Percentiles rank a stretch among this genome's conserved stretches.
phyloP scores from a whole-genome alignment of 768 basidiomycete species.

The Tylopilus vinaceipallidus region DNA sequence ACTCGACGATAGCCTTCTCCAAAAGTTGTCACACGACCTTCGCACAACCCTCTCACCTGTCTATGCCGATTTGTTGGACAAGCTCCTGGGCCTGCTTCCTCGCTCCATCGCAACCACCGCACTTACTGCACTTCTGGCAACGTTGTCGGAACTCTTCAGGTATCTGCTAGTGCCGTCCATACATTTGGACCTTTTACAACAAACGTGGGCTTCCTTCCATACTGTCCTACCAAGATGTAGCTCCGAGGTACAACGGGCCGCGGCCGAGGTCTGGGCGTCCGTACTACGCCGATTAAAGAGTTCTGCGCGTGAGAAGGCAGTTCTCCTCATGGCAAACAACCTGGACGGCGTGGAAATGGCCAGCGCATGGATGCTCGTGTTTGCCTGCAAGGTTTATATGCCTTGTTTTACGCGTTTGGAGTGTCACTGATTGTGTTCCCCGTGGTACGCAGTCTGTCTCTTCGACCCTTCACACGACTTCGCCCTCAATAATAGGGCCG shows the following conservation, averaged over 20 bases:
- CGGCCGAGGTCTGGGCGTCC: constrained; percentile 87
- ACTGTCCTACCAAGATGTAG: constrained; percentile 55
- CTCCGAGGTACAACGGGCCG: constrained; percentile 70
- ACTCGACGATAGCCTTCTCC: constrained; percentile 53
- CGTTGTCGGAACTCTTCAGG: constrained; percentile 68
- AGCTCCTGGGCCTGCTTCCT: constrained; percentile 55
- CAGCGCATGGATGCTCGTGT: constrained; percentile 71
- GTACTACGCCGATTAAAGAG: constrained; percentile 70
- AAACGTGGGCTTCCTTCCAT: constrained; percentile 59
- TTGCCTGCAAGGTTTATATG: constrained; percentile 67
- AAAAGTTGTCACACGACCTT: constrained; percentile 77
- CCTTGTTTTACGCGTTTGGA: constrained; percentile 5
- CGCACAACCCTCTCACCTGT: constrained; percentile 70
- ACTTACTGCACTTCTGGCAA: constrained; percentile 62
- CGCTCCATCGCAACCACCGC: constrained; percentile 58
- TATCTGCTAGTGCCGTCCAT: constrained; percentile 67
- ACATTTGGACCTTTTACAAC: constrained; percentile 48
- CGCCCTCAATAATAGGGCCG: constrained; percentile 57
- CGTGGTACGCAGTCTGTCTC: constrained; percentile 60
- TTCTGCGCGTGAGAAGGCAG: constrained; percentile 52
- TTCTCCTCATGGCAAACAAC: constrained; percentile 52
- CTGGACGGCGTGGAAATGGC: constrained; percentile 56
- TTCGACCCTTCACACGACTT: constrained; percentile 76
- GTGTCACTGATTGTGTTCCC: background rate
- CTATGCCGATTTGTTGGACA: constrained; percentile 53